phyloP scores from a whole-genome alignment of 2,329 filamentous ascomycete species.

The Alternaria rosae region DNA sequence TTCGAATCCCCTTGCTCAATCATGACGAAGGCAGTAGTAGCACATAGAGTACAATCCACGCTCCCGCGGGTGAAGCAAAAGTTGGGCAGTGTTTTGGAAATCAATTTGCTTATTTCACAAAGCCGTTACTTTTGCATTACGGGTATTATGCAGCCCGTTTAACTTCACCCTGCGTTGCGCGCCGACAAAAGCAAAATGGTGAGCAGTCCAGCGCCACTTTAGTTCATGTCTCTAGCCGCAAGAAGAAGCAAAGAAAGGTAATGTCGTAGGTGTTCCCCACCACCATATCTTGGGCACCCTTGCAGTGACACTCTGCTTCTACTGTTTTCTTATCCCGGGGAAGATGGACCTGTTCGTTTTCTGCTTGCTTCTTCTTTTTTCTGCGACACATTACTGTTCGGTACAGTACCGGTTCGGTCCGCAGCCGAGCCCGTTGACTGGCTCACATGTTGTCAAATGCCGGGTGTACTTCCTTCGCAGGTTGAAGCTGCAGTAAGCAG shows the following conservation, averaged over 20 bases:
- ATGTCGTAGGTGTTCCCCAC: background rate
- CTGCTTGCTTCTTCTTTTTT: background rate
- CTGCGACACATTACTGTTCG: background rate
- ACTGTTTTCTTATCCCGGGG: background rate
- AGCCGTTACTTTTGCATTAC: slow-evolving; percentile 5
- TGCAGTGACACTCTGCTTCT: background rate
- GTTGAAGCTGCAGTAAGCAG: background rate
- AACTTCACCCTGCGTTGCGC: slow-evolving; percentile 1
- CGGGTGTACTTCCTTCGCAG: background rate
- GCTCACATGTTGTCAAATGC: slow-evolving; percentile 2
- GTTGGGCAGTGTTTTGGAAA: background rate
- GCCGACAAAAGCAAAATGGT: background rate
- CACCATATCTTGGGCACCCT: background rate
- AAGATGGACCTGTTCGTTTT: background rate
- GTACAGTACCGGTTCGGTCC: background rate
- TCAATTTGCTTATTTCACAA: background rate
- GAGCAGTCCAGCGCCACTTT: background rate
- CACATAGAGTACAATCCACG: background rate
- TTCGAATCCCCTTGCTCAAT: background rate
- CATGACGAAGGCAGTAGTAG: background rate
- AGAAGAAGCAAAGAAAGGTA: background rate
- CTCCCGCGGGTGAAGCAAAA: background rate
- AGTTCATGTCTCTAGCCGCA: background rate
- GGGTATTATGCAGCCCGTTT: background rate
- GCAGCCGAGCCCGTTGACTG: background rate